phyloP scores from a whole-genome alignment of 2,329 filamentous ascomycete species.

The Fusarium sp. region DNA sequence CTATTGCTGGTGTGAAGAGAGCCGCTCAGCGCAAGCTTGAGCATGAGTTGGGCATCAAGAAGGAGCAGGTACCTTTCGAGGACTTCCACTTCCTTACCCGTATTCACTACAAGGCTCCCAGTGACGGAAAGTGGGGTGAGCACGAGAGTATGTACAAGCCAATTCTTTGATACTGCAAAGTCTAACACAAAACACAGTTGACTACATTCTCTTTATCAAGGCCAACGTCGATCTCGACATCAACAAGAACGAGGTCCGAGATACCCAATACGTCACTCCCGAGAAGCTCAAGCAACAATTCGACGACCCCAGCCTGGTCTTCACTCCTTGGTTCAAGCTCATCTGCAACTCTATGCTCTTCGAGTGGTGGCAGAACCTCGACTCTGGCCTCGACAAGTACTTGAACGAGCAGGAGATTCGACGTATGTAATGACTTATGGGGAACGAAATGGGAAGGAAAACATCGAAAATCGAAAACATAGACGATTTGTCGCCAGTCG shows the following conservation, averaged over 20 bases:
- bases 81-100: conserved; percentile 94
- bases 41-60: conserved; percentile 93
- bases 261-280: conserved; percentile 83
- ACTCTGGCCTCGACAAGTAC: conserved; percentile 85
- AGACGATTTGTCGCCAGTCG: conserved; percentile 2
- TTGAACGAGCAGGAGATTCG: conserved; percentile 87
- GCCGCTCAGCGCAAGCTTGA: conserved; percentile 93
- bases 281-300: conserved; percentile 89
- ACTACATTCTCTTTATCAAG: conserved; percentile 99
- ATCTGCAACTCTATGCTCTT: conserved; percentile 98
- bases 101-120: conserved; percentile 98
- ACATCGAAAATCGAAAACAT: conserved; percentile 7
- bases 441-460: conserved; percentile 12
- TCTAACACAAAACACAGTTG: conserved; percentile 68
- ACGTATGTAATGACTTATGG: conserved; percentile 69
- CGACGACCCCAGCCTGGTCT: conserved; percentile 80
- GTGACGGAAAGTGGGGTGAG: conserved; percentile 98
- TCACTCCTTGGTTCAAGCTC: conserved; percentile 99
- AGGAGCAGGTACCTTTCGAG: conserved; percentile 87
- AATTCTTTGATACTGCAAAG: neutral
- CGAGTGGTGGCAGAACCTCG: conserved; percentile 93
- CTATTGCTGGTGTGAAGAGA: conserved; percentile 86
- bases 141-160: conserved; percentile 83
- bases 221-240: conserved; percentile 84
- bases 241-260: conserved; percentile 91